Conservation (phyloP, 805 yeast genomes). For the Kodamaea lidongshanica region DNA sequence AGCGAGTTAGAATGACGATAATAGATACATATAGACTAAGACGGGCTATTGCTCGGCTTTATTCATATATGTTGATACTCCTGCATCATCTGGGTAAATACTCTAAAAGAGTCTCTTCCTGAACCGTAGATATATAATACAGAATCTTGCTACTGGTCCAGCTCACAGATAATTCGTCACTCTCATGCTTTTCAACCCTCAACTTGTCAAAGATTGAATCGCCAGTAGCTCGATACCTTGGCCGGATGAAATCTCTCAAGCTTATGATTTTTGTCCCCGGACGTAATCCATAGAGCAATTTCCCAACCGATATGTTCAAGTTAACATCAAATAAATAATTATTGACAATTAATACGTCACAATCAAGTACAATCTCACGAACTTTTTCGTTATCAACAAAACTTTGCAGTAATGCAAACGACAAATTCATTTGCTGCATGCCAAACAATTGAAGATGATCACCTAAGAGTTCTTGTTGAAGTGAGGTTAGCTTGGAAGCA, state of each 20-base stretch:
- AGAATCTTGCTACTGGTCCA: slow-evolving; percentile 86
- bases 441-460: slow-evolving; percentile 62
- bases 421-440: slow-evolving; percentile 47
- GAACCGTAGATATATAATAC: slow-evolving; percentile 71
- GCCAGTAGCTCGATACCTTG: slow-evolving; percentile 59
- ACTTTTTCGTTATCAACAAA: slow-evolving; percentile 65
- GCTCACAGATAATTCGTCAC: slow-evolving; percentile 69
- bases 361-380: slow-evolving; percentile 44
- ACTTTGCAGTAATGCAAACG: slow-evolving; percentile 60
- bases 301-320: slow-evolving; percentile 62
- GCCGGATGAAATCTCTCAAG: slow-evolving; percentile 72
- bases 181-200: slow-evolving; percentile 52
- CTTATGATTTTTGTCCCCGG: slow-evolving; percentile 77
- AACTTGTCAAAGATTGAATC: slow-evolving; percentile 59
- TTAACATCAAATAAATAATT: slow-evolving; percentile 79
- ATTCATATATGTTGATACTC: background rate
- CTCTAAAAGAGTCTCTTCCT: slow-evolving; percentile 32
- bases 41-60: too few species aligned
- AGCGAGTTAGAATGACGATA: too few species aligned
- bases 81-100: slow-evolving; percentile 18
- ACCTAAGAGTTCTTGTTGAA: slow-evolving; percentile 54
- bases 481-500: slow-evolving; percentile 62
- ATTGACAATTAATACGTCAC: slow-evolving; percentile 73
- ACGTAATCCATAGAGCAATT: slow-evolving; percentile 54
- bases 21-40: too few species aligned